Percentiles rank a stretch among this genome's conserved stretches.
These are phyloP conservation scores for Phycomyces nitens DNA, from an alignment of 192 early-diverging fungal genomes.

Conservation along the genomic window DNA sequence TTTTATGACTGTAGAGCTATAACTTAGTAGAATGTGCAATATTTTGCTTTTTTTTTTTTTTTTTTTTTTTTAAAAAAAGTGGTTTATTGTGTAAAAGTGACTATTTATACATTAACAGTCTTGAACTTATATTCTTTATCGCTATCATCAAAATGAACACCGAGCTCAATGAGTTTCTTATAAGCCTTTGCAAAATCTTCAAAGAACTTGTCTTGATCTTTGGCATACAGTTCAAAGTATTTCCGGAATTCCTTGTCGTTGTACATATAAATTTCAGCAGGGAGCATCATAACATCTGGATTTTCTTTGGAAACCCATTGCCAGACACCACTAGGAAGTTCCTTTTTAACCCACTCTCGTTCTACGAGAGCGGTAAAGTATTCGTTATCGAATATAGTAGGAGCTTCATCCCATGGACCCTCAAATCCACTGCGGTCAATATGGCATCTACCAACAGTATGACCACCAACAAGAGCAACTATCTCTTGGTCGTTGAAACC, in stretches of 20 bases:
- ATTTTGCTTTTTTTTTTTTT: no score
- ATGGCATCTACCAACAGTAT: slow-evolving; percentile 77
- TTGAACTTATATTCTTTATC: slow-evolving; percentile 70
- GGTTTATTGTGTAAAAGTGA: no score
- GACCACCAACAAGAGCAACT: slow-evolving; percentile 66
- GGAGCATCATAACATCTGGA: slow-evolving; percentile 60
- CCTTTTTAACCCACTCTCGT: slow-evolving; percentile 78
- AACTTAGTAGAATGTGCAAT: no score
- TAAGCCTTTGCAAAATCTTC: slow-evolving; percentile 85
- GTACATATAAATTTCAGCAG: slow-evolving; percentile 51
- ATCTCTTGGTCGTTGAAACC: slow-evolving; percentile 77
- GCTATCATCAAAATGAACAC: slow-evolving; percentile 66
- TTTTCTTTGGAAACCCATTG: slow-evolving; percentile 85
- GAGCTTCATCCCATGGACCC: slow-evolving; percentile 87
- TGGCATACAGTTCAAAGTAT: slow-evolving; percentile 81
- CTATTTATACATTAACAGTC: slow-evolving; percentile 44
- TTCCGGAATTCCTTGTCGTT: slow-evolving; percentile 69
- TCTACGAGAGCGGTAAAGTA: slow-evolving; percentile 79
- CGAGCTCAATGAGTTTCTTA: slow-evolving; percentile 84
- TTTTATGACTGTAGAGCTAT: no score
- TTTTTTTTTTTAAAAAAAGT: no score
- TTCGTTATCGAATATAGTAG: slow-evolving; percentile 86
- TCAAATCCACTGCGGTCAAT: slow-evolving; percentile 70
- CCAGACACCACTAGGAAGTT: slow-evolving; percentile 70
- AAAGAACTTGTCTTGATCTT: slow-evolving; percentile 85